phyloP scores from a whole-genome alignment of 225 moss, liverwort and hornwort genomes.

The Lunularia cruciata region DNA sequence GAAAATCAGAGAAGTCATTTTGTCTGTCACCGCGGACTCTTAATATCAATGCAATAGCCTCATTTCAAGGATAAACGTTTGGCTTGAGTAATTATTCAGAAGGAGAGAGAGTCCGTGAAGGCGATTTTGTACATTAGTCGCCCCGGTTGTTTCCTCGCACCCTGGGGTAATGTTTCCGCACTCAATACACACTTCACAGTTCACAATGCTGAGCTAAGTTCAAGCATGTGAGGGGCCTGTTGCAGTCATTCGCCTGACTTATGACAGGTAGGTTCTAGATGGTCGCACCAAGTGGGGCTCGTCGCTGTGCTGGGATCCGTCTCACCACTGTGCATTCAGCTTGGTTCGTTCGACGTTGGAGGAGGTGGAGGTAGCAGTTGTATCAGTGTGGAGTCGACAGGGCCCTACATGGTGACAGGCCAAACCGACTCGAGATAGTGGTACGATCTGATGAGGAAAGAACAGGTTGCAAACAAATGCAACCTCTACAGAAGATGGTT shows the following conservation, averaged over 20 bases:
- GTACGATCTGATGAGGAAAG: slow-evolving; percentile 16
- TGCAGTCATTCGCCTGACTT: not conserved
- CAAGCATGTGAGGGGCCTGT: slow-evolving; percentile 12
- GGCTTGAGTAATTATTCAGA: too few relatives aligned
- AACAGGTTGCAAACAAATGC: slow-evolving; percentile 12
- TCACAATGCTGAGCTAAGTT: slow-evolving; percentile 8
- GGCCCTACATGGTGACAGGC: slow-evolving; percentile 10
- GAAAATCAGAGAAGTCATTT: too few relatives aligned
- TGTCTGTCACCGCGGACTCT: not conserved
- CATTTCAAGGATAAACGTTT: not conserved
- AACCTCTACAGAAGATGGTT: slow-evolving; percentile 10
- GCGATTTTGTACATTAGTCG: not conserved
- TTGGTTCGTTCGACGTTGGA: not conserved
- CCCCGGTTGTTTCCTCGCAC: slow-evolving; percentile 2
- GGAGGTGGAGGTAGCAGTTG: not conserved
- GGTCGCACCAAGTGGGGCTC: slow-evolving; percentile 10
- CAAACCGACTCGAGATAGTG: slow-evolving; percentile 4
- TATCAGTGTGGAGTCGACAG: slow-evolving; percentile 12
- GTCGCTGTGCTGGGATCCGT: slow-evolving; percentile 6
- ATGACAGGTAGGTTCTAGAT: slow-evolving; percentile 16
- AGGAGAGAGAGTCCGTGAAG: not conserved
- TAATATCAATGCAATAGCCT: not conserved
- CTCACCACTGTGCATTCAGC: not conserved
- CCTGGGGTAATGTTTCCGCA: slow-evolving; percentile 5
- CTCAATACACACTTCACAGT: not conserved